Base-by-base conservation (phyloP, 768 basidiomycete species). In the Tulasnella sp. region DNA sequence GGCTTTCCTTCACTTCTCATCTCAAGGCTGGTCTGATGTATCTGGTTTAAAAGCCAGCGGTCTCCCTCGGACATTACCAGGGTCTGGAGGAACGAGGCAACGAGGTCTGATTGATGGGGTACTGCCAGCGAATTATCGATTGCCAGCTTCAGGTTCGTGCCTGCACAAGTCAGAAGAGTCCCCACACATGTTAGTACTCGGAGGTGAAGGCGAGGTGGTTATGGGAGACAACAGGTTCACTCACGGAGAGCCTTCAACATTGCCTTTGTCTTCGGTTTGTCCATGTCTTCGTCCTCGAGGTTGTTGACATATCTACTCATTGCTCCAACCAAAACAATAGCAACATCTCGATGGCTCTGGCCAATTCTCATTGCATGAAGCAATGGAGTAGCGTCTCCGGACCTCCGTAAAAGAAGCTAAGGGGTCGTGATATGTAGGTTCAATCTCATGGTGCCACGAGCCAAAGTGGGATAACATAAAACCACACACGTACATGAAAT, bases 21-120 rank as follows among this genome's bases (percentile, higher is more conserved):
- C 28, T 77, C 76, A 11, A 40, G 22, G 22, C 44, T 44, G 24
- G 31, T 41, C 8, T 64, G 75, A 24, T 90, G 89, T 4, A 92
- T 90, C 81, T 96, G 91, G 2, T 91, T 89, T 80, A 88, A 88
- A n/a, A 99, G 90, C 94, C 95, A 98, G 81, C 91, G 90, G 83
- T 97, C 94, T 22, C 97, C 97, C 88, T 98, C 96, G 79, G 94
- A 96, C 97, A 98, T 98, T 83, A 99, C 91, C 48, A 98, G 87
- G 22, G 96, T 96, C 87, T 99, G 97, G 83, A 99, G 88, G 86
- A 97, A 98, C 0, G 95, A 96, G 5, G 97, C 94, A 75, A 95
- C 93, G 72, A 99, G 89, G 83, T 95, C 93, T 81, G 91, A 93
- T 84, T 95, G 93, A 0, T 92, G 91, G 12, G 74, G 74, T 83